A percentile compares a stretch with the other conserved stretches of the same genome.
These are phyloP conservation scores for Thoreauomyces humboldtii DNA, from an alignment of 192 early-diverging fungal species.

Conservation along the genomic window DNA sequence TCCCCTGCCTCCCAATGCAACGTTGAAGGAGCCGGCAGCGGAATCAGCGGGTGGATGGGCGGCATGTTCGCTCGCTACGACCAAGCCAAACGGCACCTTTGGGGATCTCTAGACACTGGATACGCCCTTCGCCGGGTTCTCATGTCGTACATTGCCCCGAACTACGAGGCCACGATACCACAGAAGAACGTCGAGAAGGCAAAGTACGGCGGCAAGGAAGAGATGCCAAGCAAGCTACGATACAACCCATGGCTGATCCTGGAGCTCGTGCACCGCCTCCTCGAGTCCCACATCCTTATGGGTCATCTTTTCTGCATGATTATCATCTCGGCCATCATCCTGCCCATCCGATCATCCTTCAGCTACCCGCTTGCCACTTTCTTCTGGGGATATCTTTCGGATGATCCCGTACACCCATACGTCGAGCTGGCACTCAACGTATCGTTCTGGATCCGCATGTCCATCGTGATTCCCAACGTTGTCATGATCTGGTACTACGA, in stretches of 20 bases:
- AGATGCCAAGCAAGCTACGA: slow-evolving; percentile 9
- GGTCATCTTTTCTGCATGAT: slow-evolving; percentile 43
- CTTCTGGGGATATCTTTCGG: slow-evolving; percentile 27
- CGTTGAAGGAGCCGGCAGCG: slow-evolving; percentile 57
- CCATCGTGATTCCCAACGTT: slow-evolving; percentile 41
- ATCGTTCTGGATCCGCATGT: slow-evolving; percentile 40
- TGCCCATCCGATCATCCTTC: slow-evolving; percentile 27
- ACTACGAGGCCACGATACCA: slow-evolving; percentile 26
- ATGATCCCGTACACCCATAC: slow-evolving; percentile 33
- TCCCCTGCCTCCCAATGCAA: slow-evolving; percentile 66
- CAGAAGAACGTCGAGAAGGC: slow-evolving; percentile 20
- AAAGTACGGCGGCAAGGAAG: slow-evolving; percentile 37
- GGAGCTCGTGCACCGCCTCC: slow-evolving; percentile 39
- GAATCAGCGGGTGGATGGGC: slow-evolving; percentile 47
- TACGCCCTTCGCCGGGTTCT: slow-evolving; percentile 52
- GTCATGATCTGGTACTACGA: slow-evolving; percentile 49
- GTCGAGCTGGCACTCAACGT: slow-evolving; percentile 31
- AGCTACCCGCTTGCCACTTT: slow-evolving; percentile 19
- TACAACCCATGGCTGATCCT: slow-evolving; percentile 3
- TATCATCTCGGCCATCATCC: slow-evolving; percentile 35
- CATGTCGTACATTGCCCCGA: slow-evolving; percentile 25
- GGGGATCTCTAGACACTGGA: slow-evolving; percentile 69
- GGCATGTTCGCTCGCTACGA: slow-evolving; percentile 60
- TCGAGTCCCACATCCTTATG: slow-evolving; percentile 52
- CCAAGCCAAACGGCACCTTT: slow-evolving; percentile 72